phyloP scores from a whole-genome alignment of 257 asterid genomes.

The Catharanthus roseus region DNA sequence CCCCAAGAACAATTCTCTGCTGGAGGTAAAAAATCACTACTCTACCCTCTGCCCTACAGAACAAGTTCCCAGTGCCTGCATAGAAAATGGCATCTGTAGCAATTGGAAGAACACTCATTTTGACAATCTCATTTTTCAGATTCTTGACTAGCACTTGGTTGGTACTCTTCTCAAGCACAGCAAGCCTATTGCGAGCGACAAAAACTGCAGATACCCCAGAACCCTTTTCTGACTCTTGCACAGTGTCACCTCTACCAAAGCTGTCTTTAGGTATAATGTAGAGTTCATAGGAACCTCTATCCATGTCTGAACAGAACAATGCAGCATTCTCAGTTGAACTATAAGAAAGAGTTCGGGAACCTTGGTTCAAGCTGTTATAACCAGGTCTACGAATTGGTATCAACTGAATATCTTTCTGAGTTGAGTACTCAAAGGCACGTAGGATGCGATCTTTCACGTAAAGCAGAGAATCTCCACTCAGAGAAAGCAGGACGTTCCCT shows the following conservation, averaged over 20 bases:
- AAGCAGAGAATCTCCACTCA: conserved; percentile 71
- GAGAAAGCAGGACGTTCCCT: conserved; percentile 97
- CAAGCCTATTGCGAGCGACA: conserved; percentile 87
- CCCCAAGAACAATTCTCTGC: conserved; percentile 76
- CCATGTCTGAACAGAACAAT: conserved; percentile 77
- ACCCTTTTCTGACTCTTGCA: conserved; percentile 90
- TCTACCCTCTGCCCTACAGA: conserved; percentile 96
- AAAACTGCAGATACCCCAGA: conserved; percentile 86
- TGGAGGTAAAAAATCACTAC: conserved; percentile 89
- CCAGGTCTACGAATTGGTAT: conserved; percentile 93
- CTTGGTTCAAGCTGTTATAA: conserved; percentile 74
- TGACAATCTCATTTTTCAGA: conserved; percentile 68
- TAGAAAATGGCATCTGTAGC: conserved; percentile 87
- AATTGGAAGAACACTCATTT: conserved; percentile 62
- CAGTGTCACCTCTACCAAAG: conserved; percentile 71
- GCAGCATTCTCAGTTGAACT: conserved; percentile 94
- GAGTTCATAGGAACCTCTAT: conserved; percentile 96
- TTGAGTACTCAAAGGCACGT: conserved; percentile 76
- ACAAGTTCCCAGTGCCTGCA: conserved; percentile 93
- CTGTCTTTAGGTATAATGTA: conserved; percentile 76
- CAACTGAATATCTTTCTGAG: conserved; percentile 83
- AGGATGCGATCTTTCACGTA: conserved; percentile 84
- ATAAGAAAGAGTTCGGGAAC: conserved; percentile 78
- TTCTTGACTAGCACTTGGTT: conserved; percentile 81
- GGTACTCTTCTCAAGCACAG: conserved; percentile 86